Evolutionary conservation across 768 basidiomycete genomes (phyloP).

Genomic region (Panaeolus papilionaceus): DNA sequence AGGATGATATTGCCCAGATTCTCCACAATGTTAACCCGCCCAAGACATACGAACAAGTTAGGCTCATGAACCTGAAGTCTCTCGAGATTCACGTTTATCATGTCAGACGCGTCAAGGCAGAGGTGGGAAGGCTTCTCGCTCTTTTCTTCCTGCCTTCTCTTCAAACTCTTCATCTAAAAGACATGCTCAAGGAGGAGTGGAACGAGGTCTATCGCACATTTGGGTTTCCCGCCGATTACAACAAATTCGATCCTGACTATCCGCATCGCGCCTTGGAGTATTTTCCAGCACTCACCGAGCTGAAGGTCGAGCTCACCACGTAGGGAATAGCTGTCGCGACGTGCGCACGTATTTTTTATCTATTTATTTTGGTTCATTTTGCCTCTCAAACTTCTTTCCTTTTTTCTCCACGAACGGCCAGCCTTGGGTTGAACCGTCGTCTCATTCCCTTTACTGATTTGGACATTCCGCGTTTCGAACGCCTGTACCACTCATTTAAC

Average conservation of each 20-base stretch:
- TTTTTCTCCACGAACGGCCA: neutral
- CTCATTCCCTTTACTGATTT: neutral
- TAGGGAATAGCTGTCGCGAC: neutral
- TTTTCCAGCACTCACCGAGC: neutral
- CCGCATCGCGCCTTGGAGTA: slow-evolving; percentile 7
- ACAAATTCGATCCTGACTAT: slow-evolving; percentile 1
- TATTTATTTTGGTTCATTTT: neutral
- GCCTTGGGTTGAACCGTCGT: neutral
- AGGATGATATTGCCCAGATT: slow-evolving; percentile 32
- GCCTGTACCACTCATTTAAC: slow-evolving; percentile 8
- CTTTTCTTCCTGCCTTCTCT: slow-evolving; percentile 27
- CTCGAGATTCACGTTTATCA: slow-evolving; percentile 30
- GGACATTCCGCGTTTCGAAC: slow-evolving; percentile 8
- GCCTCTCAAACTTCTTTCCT: neutral
- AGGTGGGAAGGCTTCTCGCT: slow-evolving; percentile 27
- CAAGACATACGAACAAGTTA: slow-evolving; percentile 22
- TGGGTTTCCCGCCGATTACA: neutral
- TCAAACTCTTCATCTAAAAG: slow-evolving; percentile 24
- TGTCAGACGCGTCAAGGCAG: slow-evolving; percentile 24
- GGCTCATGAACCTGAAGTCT: slow-evolving; percentile 24
- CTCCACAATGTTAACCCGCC: slow-evolving; percentile 31
- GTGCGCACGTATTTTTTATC: neutral
- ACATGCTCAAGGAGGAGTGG: slow-evolving; percentile 26
- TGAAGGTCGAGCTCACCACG: neutral
- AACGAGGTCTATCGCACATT: neutral